Percentiles rank a stretch among this genome's conserved stretches.
phyloP scores from a whole-genome alignment of 768 basidiomycete species.

The Trametes cinnabarina region DNA sequence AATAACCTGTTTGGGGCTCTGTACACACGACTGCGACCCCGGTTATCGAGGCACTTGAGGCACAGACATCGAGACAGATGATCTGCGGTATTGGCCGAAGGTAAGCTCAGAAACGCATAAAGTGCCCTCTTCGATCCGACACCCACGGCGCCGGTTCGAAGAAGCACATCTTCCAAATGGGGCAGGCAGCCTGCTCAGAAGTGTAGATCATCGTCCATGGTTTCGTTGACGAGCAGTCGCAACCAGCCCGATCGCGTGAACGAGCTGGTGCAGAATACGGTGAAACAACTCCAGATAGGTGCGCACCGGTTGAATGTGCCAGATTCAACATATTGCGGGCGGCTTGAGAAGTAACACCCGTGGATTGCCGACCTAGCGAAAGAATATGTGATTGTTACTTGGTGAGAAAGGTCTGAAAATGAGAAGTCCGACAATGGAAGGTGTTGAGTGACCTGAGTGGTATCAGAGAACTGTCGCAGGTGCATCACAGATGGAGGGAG shows the following conservation, averaged over 20 bases:
- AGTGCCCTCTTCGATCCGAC: constrained; percentile 5
- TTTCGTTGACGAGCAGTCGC: not conserved
- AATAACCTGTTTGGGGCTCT: too few species aligned
- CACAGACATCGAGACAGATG: not conserved
- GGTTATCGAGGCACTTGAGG: constrained; percentile 7
- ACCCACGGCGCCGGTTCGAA: constrained; percentile 13
- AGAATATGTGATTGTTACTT: not conserved
- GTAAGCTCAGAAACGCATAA: not conserved
- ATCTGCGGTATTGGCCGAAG: constrained; percentile 12
- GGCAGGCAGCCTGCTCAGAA: not conserved
- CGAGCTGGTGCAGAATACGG: not conserved
- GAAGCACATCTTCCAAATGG: constrained; percentile 5
- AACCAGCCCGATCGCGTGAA: not conserved
- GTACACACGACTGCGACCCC: not conserved
- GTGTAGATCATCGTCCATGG: not conserved
- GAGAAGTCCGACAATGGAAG: not conserved
- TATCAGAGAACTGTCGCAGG: constrained; percentile 17
- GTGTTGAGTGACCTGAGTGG: not conserved
- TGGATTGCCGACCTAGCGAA: not conserved
- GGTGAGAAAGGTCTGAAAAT: not conserved
- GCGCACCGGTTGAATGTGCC: not conserved
- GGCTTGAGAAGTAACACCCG: not conserved
- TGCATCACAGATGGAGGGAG: constrained; percentile 17
- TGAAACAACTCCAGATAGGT: not conserved
- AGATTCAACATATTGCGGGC: not conserved